Evolutionary conservation across 495 filamentous ascomycete species (phyloP).

Genomic region (Gamarada debralockiae): DNA sequence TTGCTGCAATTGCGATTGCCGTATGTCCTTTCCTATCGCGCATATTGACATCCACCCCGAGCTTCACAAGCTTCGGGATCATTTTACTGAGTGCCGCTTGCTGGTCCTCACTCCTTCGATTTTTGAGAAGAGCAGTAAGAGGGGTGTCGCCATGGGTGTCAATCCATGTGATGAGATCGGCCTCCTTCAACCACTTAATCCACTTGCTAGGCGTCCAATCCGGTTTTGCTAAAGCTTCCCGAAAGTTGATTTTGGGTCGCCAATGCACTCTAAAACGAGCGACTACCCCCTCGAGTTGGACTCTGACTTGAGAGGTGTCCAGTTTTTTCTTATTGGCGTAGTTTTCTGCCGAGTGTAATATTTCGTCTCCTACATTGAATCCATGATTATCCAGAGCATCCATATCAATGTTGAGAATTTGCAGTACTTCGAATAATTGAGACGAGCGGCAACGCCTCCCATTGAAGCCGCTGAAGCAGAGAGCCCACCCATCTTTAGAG

Average conservation of each 20-base stretch:
- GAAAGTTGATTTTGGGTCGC: neutral
- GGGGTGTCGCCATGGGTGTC: slow-evolving; percentile 11
- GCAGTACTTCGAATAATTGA: too few relatives aligned
- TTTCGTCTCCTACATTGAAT: too few relatives aligned
- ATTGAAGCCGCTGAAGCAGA: too few relatives aligned
- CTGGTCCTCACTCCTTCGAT: slow-evolving; percentile 5
- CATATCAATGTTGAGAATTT: too few relatives aligned
- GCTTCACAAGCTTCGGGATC: slow-evolving; percentile 7
- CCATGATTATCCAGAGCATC: too few relatives aligned
- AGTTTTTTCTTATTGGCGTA: too few relatives aligned
- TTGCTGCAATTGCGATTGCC: too few relatives aligned
- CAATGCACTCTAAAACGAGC: neutral
- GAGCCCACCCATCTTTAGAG: too few relatives aligned
- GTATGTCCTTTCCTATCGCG: slow-evolving; percentile 9
- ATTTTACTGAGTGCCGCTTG: slow-evolving; percentile 4
- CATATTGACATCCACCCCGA: slow-evolving; percentile 7
- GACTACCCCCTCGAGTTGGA: neutral
- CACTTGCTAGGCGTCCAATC: slow-evolving; percentile 3
- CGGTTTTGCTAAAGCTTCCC: neutral
- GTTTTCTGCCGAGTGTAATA: too few relatives aligned
- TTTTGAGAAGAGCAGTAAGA: slow-evolving; percentile 13
- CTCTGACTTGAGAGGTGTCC: too few relatives aligned
- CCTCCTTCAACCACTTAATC: slow-evolving; percentile 4
- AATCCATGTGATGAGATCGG: slow-evolving; percentile 6
- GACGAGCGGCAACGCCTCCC: too few relatives aligned